Evolutionary conservation across 176 grass and related monocot genomes (phyloP).

Genomic region (Triticum aestivum): IWGSC_CS_RefSeq_v2.1 NC_057796.1:106635125-106635624

Average conservation of each 20-base stretch:
- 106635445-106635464: slow-evolving; percentile 71
- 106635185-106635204: slow-evolving; percentile 86
- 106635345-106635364: slow-evolving; percentile 61
- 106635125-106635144: slow-evolving; percentile 86
- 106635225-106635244: slow-evolving; percentile 74
- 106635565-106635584: slow-evolving; percentile 8
- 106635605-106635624: background rate
- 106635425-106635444: slow-evolving; percentile 53
- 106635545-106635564: slow-evolving; percentile 13
- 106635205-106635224: slow-evolving; percentile 93
- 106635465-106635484: slow-evolving; percentile 68
- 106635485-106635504: slow-evolving; percentile 79
- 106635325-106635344: slow-evolving; percentile 85
- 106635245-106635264: slow-evolving; percentile 68
- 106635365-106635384: slow-evolving; percentile 71
- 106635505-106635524: slow-evolving; percentile 94
- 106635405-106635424: slow-evolving; percentile 80
- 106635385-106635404: slow-evolving; percentile 74
- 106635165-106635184: slow-evolving; percentile 71
- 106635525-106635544: slow-evolving; percentile 67
- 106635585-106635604: background rate
- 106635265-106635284: slow-evolving; percentile 83
- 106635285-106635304: slow-evolving; percentile 76
- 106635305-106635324: slow-evolving; percentile 84
- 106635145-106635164: slow-evolving; percentile 90